These are phyloP conservation scores for Diaporthe nobilis DNA, from an alignment of 2,329 filamentous ascomycete genomes.

Conservation along the genomic window DNA sequence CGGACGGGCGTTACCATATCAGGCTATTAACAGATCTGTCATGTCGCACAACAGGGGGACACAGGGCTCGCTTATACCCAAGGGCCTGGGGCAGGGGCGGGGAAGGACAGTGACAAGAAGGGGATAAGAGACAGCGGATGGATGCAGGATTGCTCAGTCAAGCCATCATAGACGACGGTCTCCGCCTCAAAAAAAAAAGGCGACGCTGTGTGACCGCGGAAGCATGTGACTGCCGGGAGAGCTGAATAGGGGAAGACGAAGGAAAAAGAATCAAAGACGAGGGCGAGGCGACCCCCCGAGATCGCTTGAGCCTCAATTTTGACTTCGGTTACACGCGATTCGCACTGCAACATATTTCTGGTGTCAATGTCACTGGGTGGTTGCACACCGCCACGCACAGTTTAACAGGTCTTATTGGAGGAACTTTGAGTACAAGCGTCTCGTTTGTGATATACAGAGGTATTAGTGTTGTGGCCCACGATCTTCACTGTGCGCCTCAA, in stretches of 20 bases:
- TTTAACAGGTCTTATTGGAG: not conserved
- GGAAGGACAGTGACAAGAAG: not conserved
- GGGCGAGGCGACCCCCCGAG: constrained; percentile 7
- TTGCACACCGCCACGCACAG: constrained; percentile 4
- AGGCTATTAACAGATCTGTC: constrained; percentile 10
- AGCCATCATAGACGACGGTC: constrained; percentile 9
- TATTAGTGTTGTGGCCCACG: not conserved
- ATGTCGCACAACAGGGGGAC: constrained; percentile 33
- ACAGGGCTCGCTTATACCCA: constrained; percentile 35
- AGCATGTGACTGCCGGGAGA: constrained; percentile 7
- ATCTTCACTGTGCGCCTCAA: not conserved
- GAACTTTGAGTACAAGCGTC: not conserved
- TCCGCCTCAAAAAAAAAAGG: not conserved
- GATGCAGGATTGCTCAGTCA: not conserved
- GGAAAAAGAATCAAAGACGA: not conserved
- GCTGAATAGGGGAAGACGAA: constrained; percentile 8
- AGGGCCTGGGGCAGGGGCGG: constrained; percentile 3
- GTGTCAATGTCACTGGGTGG: not conserved
- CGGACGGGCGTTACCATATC: not conserved
- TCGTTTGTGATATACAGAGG: constrained; percentile 23
- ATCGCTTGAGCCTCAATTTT: constrained; percentile 38
- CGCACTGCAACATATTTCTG: constrained; percentile 21
- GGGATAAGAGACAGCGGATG: not conserved
- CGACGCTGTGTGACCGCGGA: constrained; percentile 28
- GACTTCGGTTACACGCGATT: constrained; percentile 37